phyloP scores from a whole-genome alignment of 2,329 filamentous ascomycete genomes.

The Blumeriella jaapii region DNA sequence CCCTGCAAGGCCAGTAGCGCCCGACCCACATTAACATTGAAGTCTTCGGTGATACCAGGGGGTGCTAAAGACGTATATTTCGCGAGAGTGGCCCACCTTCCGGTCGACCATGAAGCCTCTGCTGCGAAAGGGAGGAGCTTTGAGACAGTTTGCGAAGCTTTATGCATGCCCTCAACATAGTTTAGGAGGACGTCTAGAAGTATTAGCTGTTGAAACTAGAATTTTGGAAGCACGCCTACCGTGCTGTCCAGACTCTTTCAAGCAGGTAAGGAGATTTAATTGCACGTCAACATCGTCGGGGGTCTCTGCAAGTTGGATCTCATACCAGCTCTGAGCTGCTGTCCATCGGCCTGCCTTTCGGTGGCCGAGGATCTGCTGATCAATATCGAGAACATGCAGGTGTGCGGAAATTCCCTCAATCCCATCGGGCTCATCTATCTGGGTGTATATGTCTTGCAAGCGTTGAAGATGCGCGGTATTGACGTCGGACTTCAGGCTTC shows the following conservation, averaged over 20 bases:
- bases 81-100: conserved; percentile 65
- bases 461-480: conserved; percentile 61
- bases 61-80: conserved; percentile 48
- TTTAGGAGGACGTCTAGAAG: conserved; percentile 67
- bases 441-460: conserved; percentile 86
- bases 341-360: conserved; percentile 88
- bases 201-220: not conserved
- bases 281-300: conserved; percentile 70
- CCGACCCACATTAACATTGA: conserved; percentile 71
- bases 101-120: conserved; percentile 85
- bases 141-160: conserved; percentile 36
- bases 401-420: conserved; percentile 89
- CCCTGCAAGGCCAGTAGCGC: conserved; percentile 49
- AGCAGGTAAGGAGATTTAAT: conserved; percentile 71
- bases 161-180: conserved; percentile 68
- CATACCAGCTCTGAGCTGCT: conserved; percentile 95
- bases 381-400: conserved; percentile 74
- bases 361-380: conserved; percentile 88
- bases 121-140: conserved; percentile 71
- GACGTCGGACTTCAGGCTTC: no score
- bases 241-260: conserved; percentile 93
- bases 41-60: conserved; percentile 43
- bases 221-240: conserved; percentile 42
- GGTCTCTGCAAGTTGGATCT: conserved; percentile 71
- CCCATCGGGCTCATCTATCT: conserved; percentile 95